These are phyloP conservation scores for Paracoccidioides brasiliensis DNA, from an alignment of 2,329 filamentous ascomycete species.

Conservation along the genomic window DNA sequence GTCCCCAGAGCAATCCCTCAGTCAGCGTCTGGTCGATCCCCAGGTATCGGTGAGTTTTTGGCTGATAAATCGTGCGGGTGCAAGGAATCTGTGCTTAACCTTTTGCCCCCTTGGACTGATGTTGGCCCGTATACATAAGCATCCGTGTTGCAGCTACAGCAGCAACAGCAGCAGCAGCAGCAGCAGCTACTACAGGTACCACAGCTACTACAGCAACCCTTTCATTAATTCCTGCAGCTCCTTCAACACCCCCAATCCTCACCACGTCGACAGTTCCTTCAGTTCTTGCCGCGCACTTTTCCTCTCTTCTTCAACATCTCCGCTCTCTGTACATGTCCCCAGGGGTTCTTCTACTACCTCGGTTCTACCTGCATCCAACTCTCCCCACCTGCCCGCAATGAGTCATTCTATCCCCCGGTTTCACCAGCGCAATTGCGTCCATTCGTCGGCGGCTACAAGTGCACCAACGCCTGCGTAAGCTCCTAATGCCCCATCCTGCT, in stretches of 20 bases:
- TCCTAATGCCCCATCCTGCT: not conserved
- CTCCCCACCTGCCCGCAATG: constrained; percentile 3
- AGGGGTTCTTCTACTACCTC: not conserved
- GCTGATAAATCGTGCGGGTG: no score
- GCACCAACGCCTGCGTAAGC: constrained; percentile 24
- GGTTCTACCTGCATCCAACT: not conserved
- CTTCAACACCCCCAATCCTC: no score
- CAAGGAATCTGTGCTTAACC: no score
- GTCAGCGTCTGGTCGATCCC: not conserved
- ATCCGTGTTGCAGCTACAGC: not conserved
- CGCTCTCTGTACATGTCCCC: not conserved
- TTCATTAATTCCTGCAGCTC: no score
- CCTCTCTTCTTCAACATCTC: not conserved
- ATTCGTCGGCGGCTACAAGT: constrained; percentile 23
- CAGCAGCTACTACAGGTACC: no score
- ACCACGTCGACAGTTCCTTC: no score
- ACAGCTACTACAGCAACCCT: no score
- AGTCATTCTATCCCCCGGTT: constrained; percentile 11
- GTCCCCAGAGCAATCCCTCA: no score
- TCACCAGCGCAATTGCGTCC: constrained; percentile 25
- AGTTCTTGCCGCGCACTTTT: not conserved
- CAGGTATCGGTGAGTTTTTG: not conserved
- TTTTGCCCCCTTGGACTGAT: not conserved
- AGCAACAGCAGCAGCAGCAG: no score
- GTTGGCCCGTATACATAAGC: constrained; percentile 1